Percentiles rank a stretch among this genome's conserved stretches.
Evolutionary conservation across 495 filamentous ascomycete genomes (phyloP).

Genomic region (Halenospora varia): DNA sequence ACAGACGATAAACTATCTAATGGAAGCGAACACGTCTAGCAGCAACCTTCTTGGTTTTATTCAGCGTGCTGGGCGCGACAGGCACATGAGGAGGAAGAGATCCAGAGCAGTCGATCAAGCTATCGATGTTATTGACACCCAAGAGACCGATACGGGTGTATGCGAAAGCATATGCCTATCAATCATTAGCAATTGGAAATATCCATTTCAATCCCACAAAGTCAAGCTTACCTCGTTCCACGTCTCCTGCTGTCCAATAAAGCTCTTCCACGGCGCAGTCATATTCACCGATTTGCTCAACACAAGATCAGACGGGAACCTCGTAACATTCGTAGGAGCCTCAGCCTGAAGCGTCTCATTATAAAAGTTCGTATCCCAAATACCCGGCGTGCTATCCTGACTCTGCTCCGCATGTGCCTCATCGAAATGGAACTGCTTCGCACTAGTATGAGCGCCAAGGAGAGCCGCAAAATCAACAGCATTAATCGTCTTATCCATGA

Average conservation of each 20-base stretch:
- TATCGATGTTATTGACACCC: conserved; percentile 40
- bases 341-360: conserved; percentile 30
- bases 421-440: conserved; percentile 40
- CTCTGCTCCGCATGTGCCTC: conserved; percentile 26
- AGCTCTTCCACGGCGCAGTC: conserved; percentile 29
- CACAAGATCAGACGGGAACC: conserved; percentile 39
- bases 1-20: too few relatives aligned
- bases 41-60: background rate
- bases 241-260: conserved; percentile 25
- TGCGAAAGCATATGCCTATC: conserved; percentile 33
- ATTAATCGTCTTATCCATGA: conserved; percentile 28
- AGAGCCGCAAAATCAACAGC: conserved; percentile 31
- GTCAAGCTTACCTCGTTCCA: conserved; percentile 33
- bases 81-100: conserved; percentile 24
- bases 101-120: conserved; percentile 35
- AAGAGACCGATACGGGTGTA: conserved; percentile 36
- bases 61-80: background rate
- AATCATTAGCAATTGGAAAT: background rate
- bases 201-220: background rate
- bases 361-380: conserved; percentile 43
- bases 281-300: conserved; percentile 34
- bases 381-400: conserved; percentile 37
- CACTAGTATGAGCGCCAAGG: conserved; percentile 45
- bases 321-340: conserved; percentile 34
- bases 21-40: background rate